Evolutionary conservation across 805 yeast species (phyloP).

Genomic region (Phaffomyces antillensis): DNA sequence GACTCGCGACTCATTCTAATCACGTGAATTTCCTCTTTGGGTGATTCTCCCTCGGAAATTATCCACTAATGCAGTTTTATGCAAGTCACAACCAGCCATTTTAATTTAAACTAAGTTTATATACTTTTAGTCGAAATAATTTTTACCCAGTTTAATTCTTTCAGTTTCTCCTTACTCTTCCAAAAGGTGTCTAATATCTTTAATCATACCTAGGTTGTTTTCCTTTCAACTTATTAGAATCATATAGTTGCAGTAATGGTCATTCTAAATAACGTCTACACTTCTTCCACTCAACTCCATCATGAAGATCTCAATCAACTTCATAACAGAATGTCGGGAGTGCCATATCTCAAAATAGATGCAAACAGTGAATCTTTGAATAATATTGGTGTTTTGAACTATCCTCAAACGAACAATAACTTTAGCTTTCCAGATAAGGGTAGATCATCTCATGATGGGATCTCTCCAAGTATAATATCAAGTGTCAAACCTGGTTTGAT

Average conservation of each 20-base stretch:
- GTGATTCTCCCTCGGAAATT: neutral
- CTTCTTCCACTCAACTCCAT: constrained; percentile 1
- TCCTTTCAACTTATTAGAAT: too few relatives aligned
- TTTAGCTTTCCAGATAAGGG: neutral
- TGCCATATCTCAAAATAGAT: constrained; percentile 7
- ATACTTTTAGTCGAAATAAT: too few relatives aligned
- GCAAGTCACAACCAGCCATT: constrained; percentile 6
- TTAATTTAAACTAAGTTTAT: too few relatives aligned
- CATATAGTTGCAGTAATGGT: neutral
- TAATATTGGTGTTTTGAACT: neutral
- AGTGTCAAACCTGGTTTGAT: constrained; percentile 8
- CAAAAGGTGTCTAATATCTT: too few relatives aligned
- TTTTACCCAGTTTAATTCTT: too few relatives aligned
- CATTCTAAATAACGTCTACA: neutral
- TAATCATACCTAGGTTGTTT: too few relatives aligned
- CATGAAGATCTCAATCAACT: neutral
- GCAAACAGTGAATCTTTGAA: constrained; percentile 7
- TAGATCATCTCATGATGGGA: constrained; percentile 7
- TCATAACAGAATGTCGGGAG: constrained; percentile 5
- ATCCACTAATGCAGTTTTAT: neutral
- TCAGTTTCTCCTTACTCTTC: too few relatives aligned
- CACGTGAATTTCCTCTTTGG: neutral
- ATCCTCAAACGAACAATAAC: neutral
- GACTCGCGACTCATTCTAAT: neutral
- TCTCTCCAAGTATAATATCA: constrained; percentile 17